A percentile compares a stretch with the other conserved stretches of the same genome.
Conservation (phyloP, 202 grass and related monocot genomes). For the Musa balbisiana region DNA sequence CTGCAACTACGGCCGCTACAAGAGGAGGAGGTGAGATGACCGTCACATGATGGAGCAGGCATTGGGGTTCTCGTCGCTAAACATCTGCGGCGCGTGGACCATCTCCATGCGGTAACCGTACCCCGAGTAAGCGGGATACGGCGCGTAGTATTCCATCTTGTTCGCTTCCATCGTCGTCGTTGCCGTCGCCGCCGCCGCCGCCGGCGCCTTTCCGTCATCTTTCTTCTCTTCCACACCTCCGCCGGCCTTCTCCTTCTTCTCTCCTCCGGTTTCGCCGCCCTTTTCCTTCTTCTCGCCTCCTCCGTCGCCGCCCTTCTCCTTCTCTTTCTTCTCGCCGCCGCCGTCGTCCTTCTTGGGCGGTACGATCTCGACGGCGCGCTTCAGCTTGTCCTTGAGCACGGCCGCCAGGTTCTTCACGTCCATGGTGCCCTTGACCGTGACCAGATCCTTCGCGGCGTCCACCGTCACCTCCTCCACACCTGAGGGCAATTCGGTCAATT, state of each 20-base stretch:
- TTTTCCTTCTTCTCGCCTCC: conserved; percentile 4
- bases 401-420: conserved; percentile 40
- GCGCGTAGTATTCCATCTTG: conserved; percentile 34
- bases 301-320: conserved; percentile 7
- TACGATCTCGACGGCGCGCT: conserved; percentile 42
- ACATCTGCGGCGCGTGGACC: conserved; percentile 60
- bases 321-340: conserved; percentile 9
- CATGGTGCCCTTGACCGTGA: conserved; percentile 80
- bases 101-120: conserved; percentile 44
- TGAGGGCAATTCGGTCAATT: conserved; percentile 26
- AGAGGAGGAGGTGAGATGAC: not conserved
- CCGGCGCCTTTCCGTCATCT: conserved; percentile 34
- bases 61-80: conserved; percentile 98
- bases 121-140: conserved; percentile 20
- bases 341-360: conserved; percentile 33
- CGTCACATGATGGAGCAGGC: conserved; percentile 76
- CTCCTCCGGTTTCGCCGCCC: conserved; percentile 4
- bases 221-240: conserved; percentile 10
- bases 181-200: conserved; percentile 31
- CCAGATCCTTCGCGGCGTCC: conserved; percentile 61
- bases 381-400: conserved; percentile 59
- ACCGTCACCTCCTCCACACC: conserved; percentile 66
- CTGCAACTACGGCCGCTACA: too few species aligned
- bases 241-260: not conserved
- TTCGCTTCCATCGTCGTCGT: conserved; percentile 30